Percentiles rank a stretch among this genome's conserved stretches.
Evolutionary conservation across 2,329 filamentous ascomycete species (phyloP).

Genomic region (Xylaria sp.): DNA sequence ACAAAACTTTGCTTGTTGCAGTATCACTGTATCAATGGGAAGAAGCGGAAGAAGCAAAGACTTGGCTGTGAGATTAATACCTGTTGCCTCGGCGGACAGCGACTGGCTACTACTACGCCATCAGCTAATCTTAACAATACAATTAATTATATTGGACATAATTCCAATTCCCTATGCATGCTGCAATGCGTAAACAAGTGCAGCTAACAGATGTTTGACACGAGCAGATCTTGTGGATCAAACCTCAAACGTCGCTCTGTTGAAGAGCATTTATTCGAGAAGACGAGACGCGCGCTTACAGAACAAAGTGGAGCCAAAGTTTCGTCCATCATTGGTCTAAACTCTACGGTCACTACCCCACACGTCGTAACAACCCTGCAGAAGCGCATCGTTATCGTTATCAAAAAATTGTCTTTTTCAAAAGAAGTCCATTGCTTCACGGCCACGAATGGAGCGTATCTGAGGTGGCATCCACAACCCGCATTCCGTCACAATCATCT

Average conservation of each 20-base stretch:
- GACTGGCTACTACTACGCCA: not conserved
- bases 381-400: slow-evolving; percentile 29
- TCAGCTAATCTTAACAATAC: not conserved
- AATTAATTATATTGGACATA: not conserved
- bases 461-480: slow-evolving; percentile 13
- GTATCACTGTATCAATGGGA: no score
- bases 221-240: not conserved
- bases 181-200: not conserved
- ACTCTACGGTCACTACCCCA: not conserved
- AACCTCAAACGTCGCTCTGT: not conserved
- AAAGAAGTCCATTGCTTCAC: slow-evolving; percentile 11
- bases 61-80: not conserved
- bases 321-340: slow-evolving; percentile 19
- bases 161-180: not conserved
- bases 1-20: not conserved
- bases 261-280: not conserved
- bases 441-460: not conserved
- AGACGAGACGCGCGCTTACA: slow-evolving; percentile 37
- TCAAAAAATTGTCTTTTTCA: slow-evolving; percentile 32
- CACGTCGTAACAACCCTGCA: slow-evolving; percentile 4
- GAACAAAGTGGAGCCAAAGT: not conserved
- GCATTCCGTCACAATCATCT: slow-evolving; percentile 5
- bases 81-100: not conserved
- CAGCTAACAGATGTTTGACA: not conserved
- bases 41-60: not conserved